Evolutionary conservation across 1,284 basidiomycete genomes (phyloP).

Genomic region (Puccinia coronata): DNA sequence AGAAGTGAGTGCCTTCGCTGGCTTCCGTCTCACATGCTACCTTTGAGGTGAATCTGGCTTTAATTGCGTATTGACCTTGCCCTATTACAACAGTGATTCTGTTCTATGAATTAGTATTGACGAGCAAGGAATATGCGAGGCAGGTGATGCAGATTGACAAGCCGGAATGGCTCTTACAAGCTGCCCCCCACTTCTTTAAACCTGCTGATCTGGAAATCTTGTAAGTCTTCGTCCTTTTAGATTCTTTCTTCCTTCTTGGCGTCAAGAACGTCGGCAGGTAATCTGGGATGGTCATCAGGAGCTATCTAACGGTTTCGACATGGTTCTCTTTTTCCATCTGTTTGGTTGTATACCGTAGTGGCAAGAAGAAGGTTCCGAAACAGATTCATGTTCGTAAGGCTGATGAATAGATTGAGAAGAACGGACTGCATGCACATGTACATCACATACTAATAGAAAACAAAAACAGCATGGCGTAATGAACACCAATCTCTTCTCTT

Average conservation of each 20-base stretch:
- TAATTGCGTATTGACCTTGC: too few species aligned
- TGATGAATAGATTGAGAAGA: not conserved
- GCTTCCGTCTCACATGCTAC: not conserved
- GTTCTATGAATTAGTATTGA: slow-evolving; percentile 83
- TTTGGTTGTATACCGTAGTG: slow-evolving; percentile 17
- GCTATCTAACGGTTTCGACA: not conserved
- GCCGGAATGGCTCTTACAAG: slow-evolving; percentile 87
- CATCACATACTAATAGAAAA: not conserved
- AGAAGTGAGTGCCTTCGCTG: slow-evolving; percentile 61
- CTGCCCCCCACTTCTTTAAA: slow-evolving; percentile 93
- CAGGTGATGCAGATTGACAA: slow-evolving; percentile 95
- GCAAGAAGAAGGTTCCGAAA: slow-evolving; percentile 47
- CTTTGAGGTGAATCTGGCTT: not conserved
- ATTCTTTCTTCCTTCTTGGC: not conserved
- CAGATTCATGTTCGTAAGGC: slow-evolving; percentile 37
- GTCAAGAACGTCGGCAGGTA: not conserved
- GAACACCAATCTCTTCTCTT: too few species aligned
- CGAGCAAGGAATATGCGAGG: slow-evolving; percentile 66
- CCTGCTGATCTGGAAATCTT: slow-evolving; percentile 56
- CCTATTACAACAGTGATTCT: slow-evolving; percentile 64
- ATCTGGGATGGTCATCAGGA: not conserved
- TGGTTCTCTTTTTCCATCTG: not conserved
- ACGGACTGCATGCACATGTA: too few species aligned
- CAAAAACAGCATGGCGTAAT: not conserved
- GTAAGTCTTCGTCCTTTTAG: not conserved